A percentile compares a stretch with the other conserved stretches of the same genome.
Conservation (phyloP, 2,329 filamentous ascomycete species). For the Xylariaceae sp. region DNA sequence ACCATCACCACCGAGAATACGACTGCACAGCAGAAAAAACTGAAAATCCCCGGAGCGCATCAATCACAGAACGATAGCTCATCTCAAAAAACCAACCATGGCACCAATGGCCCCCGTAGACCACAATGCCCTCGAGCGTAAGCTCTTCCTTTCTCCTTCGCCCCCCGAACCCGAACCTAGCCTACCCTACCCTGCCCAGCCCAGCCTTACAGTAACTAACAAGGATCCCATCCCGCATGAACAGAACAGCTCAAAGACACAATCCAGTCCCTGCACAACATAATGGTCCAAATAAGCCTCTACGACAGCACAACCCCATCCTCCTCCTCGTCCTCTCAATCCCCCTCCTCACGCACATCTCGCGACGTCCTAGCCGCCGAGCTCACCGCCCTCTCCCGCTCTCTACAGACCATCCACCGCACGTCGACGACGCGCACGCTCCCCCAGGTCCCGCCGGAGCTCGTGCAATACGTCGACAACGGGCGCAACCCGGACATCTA, state of each 20-base stretch:
- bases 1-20: no score
- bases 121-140: conserved; percentile 30
- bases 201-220: no score
- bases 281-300: conserved; percentile 63
- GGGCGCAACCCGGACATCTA: conserved; percentile 78
- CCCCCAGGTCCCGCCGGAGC: conserved; percentile 64
- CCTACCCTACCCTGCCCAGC: no score
- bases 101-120: conserved; percentile 23
- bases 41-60: no score
- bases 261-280: conserved; percentile 45
- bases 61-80: not conserved
- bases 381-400: conserved; percentile 51
- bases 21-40: no score
- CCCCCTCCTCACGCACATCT: conserved; percentile 47
- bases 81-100: conserved; percentile 11
- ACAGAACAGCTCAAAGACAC: conserved; percentile 45
- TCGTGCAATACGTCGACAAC: conserved; percentile 73
- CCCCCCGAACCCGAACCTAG: no score
- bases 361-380: conserved; percentile 63
- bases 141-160: not conserved
- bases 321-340: not conserved
- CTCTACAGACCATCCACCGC: conserved; percentile 50
- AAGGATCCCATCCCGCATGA: not conserved
- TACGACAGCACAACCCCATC: conserved; percentile 54
- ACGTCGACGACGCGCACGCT: conserved; percentile 52